Evolutionary conservation across 2,329 filamentous ascomycete species (phyloP), one percentile per base, ranked within the genome.

Genomic region (Hymenoscyphus albidus): DNA sequence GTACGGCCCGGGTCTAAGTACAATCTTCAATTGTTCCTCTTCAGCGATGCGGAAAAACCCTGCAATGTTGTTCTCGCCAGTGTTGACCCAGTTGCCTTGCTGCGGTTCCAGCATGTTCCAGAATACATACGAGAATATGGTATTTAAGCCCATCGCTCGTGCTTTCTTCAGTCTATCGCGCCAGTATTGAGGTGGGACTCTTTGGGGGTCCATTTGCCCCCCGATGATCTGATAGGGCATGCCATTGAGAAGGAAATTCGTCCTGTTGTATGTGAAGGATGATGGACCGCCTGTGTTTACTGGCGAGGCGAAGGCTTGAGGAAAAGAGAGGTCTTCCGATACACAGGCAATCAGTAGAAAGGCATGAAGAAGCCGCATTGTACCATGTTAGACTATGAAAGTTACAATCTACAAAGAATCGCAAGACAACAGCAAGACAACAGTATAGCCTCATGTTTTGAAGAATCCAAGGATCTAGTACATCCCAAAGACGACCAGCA

Each of bases 131-230:
- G 77, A 78, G 67, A 83, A 82, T 57, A 83, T 79, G 0, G 80
- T 82, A 65, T 82, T 83, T 0, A 83, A 65, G 0, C 81, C 80
- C 80, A 82, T 81, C 1, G 80, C 77, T 10, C 77, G 72, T 10
- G 79, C 81, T 59, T 78, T 80, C 27, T 70, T 64, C 0, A 82
- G 70, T 10, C 81, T 76, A 56, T 83, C 77, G 16, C 74, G 70
- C 81, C 81, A 83, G 70, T 81, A 81, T 35, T 76, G 69, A 4
- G 73, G 74, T 0, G 80, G 81, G 44, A 83, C 79, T 13, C 81
- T 77, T 66, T 83, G 81, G 0, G 80, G 80, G 63, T 82, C 80
- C 76, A 82, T 82, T 70, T 82, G 80, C 1, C 80, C 80, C 1
- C 80, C 80, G 63, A 82, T 78, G 58, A 82, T 80, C 42, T 77